Evolutionary conservation across 495 filamentous ascomycete genomes (phyloP), one percentile per base, ranked within the genome.

Genomic region (Hapsidospora chrysogenum): DNA sequence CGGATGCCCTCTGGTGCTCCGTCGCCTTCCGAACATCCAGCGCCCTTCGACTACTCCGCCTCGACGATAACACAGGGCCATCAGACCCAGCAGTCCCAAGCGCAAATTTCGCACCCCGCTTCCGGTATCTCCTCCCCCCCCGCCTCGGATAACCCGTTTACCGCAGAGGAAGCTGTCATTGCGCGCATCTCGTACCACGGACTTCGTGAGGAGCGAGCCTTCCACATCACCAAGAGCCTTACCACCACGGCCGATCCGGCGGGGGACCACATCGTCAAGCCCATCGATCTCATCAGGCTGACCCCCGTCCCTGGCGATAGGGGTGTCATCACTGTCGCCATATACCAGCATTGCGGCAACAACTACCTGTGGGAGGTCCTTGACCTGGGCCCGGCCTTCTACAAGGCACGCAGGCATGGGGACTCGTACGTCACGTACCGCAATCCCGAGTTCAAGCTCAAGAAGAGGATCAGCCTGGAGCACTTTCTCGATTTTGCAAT

Each of bases 401-500:
- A 75, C 52, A 65, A 57, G 38, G 61, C 68, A 3, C 60, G 61
- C 14, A 65, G 56, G 17, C 56, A 60, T 13, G 57, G 59, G 6
- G 70, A 66, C 36, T 43, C 48, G 27, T 66, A 59, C 47, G 60
- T 65, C 15, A 45, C 58, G 10, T 45, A 48, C 17, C 41, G 49
- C 15, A 42, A 46, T 14, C 37, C 43, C n/a, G 47, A 47, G 8
- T 51, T 54, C 29, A 63, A 50, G 3, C 63, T 74, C 3, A 62
- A 63, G 3, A 61, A 69, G 31, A 71, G 71, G 18, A 66, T 87
- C 8, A 70, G 78, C 36, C 58, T 92, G 9, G 55, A 73, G 18
- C 61, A 68, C 7, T 94, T 92, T 48, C 65, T 94, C 2, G 80
- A 87, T 45, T 92, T 94, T 50, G 85, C 84, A 10, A 76, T 92